Evolutionary conservation across 1,284 basidiomycete genomes (phyloP), one percentile per base, ranked within the genome.

Genomic region (Sanghuangporus weigelae): DNA sequence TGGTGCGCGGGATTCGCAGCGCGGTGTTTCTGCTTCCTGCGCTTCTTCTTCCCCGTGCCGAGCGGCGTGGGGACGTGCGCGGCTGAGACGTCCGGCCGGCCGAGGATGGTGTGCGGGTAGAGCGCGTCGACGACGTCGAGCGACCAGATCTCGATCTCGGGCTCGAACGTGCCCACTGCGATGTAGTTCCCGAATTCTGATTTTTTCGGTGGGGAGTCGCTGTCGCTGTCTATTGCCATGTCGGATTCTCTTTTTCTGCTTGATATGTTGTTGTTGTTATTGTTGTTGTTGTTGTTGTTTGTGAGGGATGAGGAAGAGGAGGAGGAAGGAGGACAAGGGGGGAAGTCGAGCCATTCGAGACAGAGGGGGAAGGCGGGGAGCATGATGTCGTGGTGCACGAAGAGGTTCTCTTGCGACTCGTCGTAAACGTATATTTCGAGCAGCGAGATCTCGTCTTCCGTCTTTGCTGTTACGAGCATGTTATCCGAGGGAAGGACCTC

Each of bases 81-180:
- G 59, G 87, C 84, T n/a, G 92, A 90, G 71, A 89, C 86, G 72
- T 96, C 89, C 3, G 92, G 89, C 49, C 93, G 87, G 10, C 97
- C 97, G 31, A 99, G 87, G 62, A 99, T 87, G 63, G 90, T 89
- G 68, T 92, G 86, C 0, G 97, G 97, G 73, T 97, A 99, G 79
- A 98, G 90, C 10, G 93, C 89, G 71, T 99, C 97, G 60, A 99
- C 84, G 26, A 91, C 82, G 73, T 99, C 96, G 68, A 98, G 83
- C 50, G 93, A 95, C 95, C 96, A 99, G 69, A 99, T 95, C 76
- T 99, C 97, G 69, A 99, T 98, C 72, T 96, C 95, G 14, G 96
- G 96, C 69, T 99, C 96, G 69, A 99, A 89, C 3, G 95, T 96
- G 10, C 96, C 96, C 14, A 99, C 96, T 1, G 97, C 97, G 68